Conservation (phyloP, 148 eudicot genomes). For the Euryodendron excelsum region DNA sequence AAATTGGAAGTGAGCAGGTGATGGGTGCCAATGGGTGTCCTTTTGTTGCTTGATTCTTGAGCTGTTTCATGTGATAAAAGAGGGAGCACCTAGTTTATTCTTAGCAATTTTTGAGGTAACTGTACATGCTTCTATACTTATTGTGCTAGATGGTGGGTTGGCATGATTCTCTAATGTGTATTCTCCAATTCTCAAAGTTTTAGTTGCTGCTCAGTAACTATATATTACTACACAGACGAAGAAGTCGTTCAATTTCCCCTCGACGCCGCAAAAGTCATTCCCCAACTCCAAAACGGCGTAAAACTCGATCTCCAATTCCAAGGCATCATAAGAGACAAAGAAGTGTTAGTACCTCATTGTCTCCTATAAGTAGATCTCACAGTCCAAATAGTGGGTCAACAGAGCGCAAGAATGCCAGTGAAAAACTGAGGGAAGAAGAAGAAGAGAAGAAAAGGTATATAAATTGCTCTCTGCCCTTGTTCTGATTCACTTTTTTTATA, state of each 20-base stretch:
- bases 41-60: conserved; percentile 61
- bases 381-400: conserved; percentile 51
- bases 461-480: neutral
- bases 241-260: conserved; percentile 71
- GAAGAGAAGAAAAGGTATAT: conserved; percentile 88
- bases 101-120: conserved; percentile 76
- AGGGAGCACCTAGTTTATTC: conserved; percentile 70
- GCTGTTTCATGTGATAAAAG: conserved; percentile 77
- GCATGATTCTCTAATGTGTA: conserved; percentile 10
- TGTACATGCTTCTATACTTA: conserved; percentile 48
- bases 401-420: conserved; percentile 59
- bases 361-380: conserved; percentile 57
- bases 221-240: conserved; percentile 57
- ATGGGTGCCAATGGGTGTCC: conserved; percentile 69
- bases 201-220: conserved; percentile 32
- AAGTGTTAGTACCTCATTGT: conserved; percentile 52
- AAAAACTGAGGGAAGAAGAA: conserved; percentile 72
- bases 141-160: conserved; percentile 32
- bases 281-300: conserved; percentile 63
- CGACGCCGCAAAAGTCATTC: conserved; percentile 61
- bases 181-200: conserved; percentile 6
- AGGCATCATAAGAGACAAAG: conserved; percentile 52
- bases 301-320: conserved; percentile 63
- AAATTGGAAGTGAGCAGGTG: conserved; percentile 62
- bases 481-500: conserved; percentile 2